Base-by-base conservation (phyloP, 805 yeast species). In the Pichia paraexigua region DNA sequence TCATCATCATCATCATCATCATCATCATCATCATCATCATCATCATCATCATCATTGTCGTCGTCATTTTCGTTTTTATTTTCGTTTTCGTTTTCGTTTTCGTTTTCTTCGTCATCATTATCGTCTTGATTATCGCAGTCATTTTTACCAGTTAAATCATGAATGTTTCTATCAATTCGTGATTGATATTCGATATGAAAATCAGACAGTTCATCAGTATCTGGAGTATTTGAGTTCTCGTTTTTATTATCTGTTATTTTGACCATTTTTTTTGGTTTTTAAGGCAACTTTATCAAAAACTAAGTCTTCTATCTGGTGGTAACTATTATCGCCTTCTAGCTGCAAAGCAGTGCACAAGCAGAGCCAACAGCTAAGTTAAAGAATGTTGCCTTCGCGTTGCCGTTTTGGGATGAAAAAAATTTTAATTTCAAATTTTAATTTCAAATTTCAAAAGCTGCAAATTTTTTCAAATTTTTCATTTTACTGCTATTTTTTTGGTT, bases 11-110 rank as follows among this genome's bases (percentile, higher is more conserved):
- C n/a, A n/a, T n/a, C n/a, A n/a, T n/a, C n/a, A n/a, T n/a, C n/a
- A n/a, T n/a, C n/a, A n/a, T n/a, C n/a, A n/a, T n/a, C n/a, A n/a
- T n/a, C n/a, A n/a, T n/a, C n/a, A n/a, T n/a, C n/a, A 9, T 57
- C 61, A 5, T 61, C 70, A 12, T 65, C 66, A 11, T 63, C 67
- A 10, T 55, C 61, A 15, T 59, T 63, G 5, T 51, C 57, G n/a
- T 51, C 57, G 8, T 48, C 53, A n/a, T 43, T n/a, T n/a, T n/a
- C n/a, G n/a, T n/a, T n/a, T n/a, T n/a, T n/a, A n/a, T n/a, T n/a
- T n/a, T n/a, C n/a, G n/a, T n/a, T n/a, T n/a, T n/a, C n/a, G n/a
- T 24, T 7, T 24, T 24, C 25, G 25, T 24, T 54, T n/a, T 46
- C n/a, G 13, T 13, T 8, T 20, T 57, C 61, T 6, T 61, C 70